Conservation (phyloP, 2,329 filamentous ascomycete species). For the Herpotrichia juniperi region DNA sequence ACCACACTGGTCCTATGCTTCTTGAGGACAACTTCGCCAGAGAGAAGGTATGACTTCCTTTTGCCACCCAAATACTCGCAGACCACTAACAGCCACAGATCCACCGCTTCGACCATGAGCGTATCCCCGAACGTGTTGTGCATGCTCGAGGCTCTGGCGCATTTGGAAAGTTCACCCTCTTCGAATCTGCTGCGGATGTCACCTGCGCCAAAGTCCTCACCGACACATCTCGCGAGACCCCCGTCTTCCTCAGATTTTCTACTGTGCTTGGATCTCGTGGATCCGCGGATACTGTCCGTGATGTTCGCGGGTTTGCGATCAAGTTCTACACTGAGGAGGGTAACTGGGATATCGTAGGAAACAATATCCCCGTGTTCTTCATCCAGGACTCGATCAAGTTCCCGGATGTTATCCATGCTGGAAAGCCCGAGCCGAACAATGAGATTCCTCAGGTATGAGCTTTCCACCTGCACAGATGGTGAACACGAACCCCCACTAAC, state of each 20-base stretch:
- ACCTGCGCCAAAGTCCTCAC: constrained; percentile 69
- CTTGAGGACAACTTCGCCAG: constrained; percentile 75
- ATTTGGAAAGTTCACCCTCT: constrained; percentile 70
- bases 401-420: constrained; percentile 67
- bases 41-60: constrained; percentile 66
- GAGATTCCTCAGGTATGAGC: constrained; percentile 65
- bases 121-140: constrained; percentile 72
- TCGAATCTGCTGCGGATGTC: constrained; percentile 67
- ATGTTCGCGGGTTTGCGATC: constrained; percentile 79
- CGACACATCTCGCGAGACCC: constrained; percentile 70
- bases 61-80: neutral
- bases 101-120: constrained; percentile 76
- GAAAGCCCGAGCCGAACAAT: constrained; percentile 73
- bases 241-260: constrained; percentile 75
- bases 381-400: constrained; percentile 79
- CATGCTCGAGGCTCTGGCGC: constrained; percentile 70
- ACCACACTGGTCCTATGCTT: constrained; percentile 69
- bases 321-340: constrained; percentile 81
- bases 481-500: neutral
- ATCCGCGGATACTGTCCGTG: constrained; percentile 81
- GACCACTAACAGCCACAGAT: constrained; percentile 54
- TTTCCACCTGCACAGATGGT: neutral
- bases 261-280: constrained; percentile 78
- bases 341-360: constrained; percentile 77
- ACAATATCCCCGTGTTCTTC: constrained; percentile 78